Conservation (phyloP, 768 basidiomycete genomes). For the Hygrophorus pudorinus region DNA sequence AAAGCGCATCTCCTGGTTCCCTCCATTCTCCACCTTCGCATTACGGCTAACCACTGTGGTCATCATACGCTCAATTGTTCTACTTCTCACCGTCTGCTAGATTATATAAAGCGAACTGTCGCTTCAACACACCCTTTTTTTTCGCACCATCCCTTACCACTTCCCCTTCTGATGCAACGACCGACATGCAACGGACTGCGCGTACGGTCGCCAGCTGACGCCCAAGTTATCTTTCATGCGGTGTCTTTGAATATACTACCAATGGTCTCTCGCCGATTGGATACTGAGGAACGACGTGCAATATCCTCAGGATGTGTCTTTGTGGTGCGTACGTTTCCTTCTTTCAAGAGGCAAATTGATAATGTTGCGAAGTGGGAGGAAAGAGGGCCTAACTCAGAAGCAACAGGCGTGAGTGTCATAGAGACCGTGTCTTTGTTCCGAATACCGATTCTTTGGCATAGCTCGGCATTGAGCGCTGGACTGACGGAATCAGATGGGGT, state of each 20-base stretch:
- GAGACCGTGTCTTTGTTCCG: slow-evolving; percentile 4
- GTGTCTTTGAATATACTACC: slow-evolving; percentile 47
- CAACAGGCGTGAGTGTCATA: slow-evolving; percentile 45
- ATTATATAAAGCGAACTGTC: not conserved
- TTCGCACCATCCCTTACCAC: slow-evolving; percentile 6
- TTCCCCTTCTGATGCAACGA: slow-evolving; percentile 37
- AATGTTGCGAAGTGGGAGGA: slow-evolving; percentile 50
- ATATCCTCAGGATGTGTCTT: slow-evolving; percentile 68
- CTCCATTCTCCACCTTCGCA: not conserved
- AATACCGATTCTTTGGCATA: slow-evolving; percentile 18
- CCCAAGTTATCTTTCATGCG: slow-evolving; percentile 67
- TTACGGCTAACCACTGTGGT: slow-evolving; percentile 21
- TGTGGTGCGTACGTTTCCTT: slow-evolving; percentile 22
- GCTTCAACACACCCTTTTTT: not conserved
- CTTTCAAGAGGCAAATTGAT: too few species aligned
- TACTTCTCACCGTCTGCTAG: not conserved
- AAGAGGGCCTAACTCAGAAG: slow-evolving; percentile 55
- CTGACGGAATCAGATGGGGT: slow-evolving; percentile 72
- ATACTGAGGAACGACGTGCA: slow-evolving; percentile 62
- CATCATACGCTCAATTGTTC: slow-evolving; percentile 11
- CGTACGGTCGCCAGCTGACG: slow-evolving; percentile 55
- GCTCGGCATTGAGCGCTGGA: slow-evolving; percentile 78
- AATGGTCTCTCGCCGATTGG: slow-evolving; percentile 63
- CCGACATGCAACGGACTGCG: slow-evolving; percentile 61
- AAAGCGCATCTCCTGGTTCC: slow-evolving; percentile 6